A percentile compares a stretch with the other conserved stretches of the same genome.
These are phyloP conservation scores for Mastigamoeba balamuthi DNA, from an alignment of 78 protist genomes.

Conservation along the genomic window DNA sequence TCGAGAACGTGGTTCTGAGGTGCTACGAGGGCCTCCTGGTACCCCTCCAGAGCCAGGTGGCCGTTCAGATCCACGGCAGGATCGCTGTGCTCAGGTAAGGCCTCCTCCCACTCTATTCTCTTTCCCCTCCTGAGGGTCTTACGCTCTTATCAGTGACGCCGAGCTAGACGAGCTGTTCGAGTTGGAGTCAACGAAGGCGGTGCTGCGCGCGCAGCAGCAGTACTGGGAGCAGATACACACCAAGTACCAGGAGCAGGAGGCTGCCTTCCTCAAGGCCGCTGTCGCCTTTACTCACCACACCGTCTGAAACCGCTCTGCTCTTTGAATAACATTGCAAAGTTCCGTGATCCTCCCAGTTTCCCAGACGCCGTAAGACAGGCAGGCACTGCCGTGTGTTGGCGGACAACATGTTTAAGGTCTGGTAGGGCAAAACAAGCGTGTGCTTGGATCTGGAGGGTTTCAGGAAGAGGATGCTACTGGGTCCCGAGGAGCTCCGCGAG, in stretches of 20 bases:
- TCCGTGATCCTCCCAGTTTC: too few relatives aligned
- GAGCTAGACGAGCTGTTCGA: slow-evolving; percentile 56
- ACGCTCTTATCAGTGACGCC: slow-evolving; percentile 19
- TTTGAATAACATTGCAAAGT: too few relatives aligned
- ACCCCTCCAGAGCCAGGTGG: slow-evolving; percentile 10
- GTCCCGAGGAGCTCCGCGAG: too few relatives aligned
- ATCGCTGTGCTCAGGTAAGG: neutral
- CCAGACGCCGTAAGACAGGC: too few relatives aligned
- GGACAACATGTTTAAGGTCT: too few relatives aligned
- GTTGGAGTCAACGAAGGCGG: slow-evolving; percentile 26
- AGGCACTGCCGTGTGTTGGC: too few relatives aligned
- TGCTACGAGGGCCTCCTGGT: slow-evolving; percentile 47
- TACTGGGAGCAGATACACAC: slow-evolving; percentile 5
- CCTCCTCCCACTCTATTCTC: slow-evolving; percentile 14
- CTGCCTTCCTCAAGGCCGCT: slow-evolving; percentile 12
- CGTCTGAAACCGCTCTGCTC: too few relatives aligned
- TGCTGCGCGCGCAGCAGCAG: slow-evolving; percentile 30
- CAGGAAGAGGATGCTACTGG: too few relatives aligned
- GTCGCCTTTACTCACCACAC: slow-evolving; percentile 32
- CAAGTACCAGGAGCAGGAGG: slow-evolving; percentile 39
- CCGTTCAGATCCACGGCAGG: neutral
- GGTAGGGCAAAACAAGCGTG: too few relatives aligned
- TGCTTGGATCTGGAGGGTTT: too few relatives aligned
- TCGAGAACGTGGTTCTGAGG: slow-evolving; percentile 41
- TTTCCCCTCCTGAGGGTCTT: slow-evolving; percentile 24